A percentile compares a stretch with the other conserved stretches of the same genome.
Conservation (phyloP, 1,139 yeast genomes). For the Arxiozyma slooffiae region DNA sequence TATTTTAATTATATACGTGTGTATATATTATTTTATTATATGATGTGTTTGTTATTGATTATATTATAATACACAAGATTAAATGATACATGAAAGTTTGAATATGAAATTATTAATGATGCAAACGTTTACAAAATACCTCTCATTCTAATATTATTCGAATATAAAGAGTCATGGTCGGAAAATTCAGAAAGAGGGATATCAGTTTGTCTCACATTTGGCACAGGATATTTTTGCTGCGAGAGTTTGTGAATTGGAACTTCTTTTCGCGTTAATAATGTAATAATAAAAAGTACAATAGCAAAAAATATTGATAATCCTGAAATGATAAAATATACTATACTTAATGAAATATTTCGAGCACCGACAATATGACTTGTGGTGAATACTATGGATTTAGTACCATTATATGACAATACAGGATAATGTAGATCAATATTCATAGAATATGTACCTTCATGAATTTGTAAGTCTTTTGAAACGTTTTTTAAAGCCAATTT, state of each 20-base stretch:
- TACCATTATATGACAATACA: conserved; percentile 71
- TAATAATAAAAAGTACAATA: conserved; percentile 37
- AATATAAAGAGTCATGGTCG: background rate
- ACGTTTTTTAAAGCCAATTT: conserved; percentile 78
- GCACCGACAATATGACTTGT: conserved; percentile 92
- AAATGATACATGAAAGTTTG: background rate
- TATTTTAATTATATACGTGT: background rate
- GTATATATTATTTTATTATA: background rate
- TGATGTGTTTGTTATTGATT: background rate
- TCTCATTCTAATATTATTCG: background rate
- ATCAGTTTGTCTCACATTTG: background rate
- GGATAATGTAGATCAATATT: conserved; percentile 80
- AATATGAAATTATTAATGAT: too few species aligned
- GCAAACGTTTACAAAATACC: background rate
- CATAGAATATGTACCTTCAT: conserved; percentile 61
- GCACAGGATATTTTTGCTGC: background rate
- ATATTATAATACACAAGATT: background rate
- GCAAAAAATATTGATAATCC: conserved; percentile 50
- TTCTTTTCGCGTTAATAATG: conserved; percentile 38
- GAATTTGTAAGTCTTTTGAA: conserved; percentile 32
- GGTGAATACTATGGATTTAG: conserved; percentile 67
- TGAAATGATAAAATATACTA: conserved; percentile 88
- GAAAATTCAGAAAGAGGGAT: background rate
- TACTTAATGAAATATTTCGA: conserved; percentile 75
- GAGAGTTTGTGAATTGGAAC: background rate